Conservation (phyloP, 2,329 filamentous ascomycete species). For the Elsinoe perseae region DNA sequence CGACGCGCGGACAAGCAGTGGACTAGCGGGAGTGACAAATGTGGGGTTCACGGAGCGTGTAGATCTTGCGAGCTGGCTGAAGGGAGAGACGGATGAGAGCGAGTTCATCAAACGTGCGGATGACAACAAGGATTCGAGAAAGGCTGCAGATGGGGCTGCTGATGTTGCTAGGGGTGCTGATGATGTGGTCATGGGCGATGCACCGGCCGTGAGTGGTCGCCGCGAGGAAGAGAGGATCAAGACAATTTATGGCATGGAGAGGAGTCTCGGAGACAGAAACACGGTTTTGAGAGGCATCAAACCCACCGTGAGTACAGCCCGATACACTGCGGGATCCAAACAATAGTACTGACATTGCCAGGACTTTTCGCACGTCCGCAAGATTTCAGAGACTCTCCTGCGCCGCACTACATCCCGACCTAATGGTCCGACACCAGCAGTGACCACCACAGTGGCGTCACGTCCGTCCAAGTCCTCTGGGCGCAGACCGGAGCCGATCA, state of each 20-base stretch:
- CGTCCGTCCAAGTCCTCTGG: conserved; percentile 28
- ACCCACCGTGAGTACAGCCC: conserved; percentile 59
- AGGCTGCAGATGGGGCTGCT: conserved; percentile 45
- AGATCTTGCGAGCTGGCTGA: conserved; percentile 87
- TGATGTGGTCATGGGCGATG: conserved; percentile 35
- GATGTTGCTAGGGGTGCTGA: conserved; percentile 30
- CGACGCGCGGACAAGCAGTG: conserved; percentile 53
- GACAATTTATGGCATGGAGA: conserved; percentile 85
- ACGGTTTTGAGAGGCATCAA: conserved; percentile 79
- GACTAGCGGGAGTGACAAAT: conserved; percentile 68
- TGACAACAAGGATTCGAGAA: conserved; percentile 48
- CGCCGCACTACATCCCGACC: conserved; percentile 41
- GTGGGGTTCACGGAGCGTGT: conserved; percentile 85
- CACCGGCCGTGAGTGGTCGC: conserved; percentile 40
- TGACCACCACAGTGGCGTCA: conserved; percentile 19
- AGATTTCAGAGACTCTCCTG: conserved; percentile 72
- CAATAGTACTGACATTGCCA: conserved; percentile 32
- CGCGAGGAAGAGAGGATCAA: conserved; percentile 72
- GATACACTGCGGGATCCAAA: neutral
- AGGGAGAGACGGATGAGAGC: conserved; percentile 73
- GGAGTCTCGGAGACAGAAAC: conserved; percentile 88
- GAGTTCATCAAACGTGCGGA: conserved; percentile 85
- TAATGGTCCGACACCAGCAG: conserved; percentile 42
- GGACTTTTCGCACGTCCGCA: conserved; percentile 93
- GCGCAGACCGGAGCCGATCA: conserved; percentile 70